A percentile compares a stretch with the other conserved stretches of the same genome.
These are phyloP conservation scores for Suhomyces maxii DNA, from an alignment of 1,139 yeast species.

Conservation along the genomic window DNA sequence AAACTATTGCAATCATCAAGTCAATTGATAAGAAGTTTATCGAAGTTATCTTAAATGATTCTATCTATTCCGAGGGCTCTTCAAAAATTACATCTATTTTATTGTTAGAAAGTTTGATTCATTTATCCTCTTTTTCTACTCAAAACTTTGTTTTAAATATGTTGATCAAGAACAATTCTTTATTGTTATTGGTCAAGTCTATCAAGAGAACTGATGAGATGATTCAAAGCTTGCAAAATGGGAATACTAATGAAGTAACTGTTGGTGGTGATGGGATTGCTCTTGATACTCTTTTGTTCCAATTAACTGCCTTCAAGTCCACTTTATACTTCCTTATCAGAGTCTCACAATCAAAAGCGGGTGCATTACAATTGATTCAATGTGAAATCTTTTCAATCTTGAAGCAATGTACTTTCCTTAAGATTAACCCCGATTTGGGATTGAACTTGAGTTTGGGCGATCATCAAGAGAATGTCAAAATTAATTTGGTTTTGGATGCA, in stretches of 20 bases:
- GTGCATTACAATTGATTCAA: slow-evolving; percentile 76
- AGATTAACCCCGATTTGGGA: slow-evolving; percentile 81
- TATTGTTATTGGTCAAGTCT: slow-evolving; percentile 64
- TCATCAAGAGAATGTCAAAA: slow-evolving; percentile 23
- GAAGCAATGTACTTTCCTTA: slow-evolving; percentile 55
- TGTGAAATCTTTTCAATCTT: slow-evolving; percentile 69
- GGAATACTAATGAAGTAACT: neutral
- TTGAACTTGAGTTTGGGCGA: slow-evolving; percentile 42
- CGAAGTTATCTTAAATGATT: slow-evolving; percentile 71
- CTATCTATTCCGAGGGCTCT: slow-evolving; percentile 76
- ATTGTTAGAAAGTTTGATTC: slow-evolving; percentile 67
- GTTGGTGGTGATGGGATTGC: slow-evolving; percentile 31
- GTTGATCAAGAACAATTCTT: slow-evolving; percentile 63
- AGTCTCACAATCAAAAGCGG: slow-evolving; percentile 71
- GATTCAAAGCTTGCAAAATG: slow-evolving; percentile 35
- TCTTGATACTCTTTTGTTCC: slow-evolving; percentile 60
- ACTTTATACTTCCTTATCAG: slow-evolving; percentile 68
- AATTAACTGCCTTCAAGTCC: slow-evolving; percentile 74
- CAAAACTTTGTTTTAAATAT: slow-evolving; percentile 60
- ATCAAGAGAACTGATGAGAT: slow-evolving; percentile 69
- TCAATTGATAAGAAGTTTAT: slow-evolving; percentile 63
- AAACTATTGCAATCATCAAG: slow-evolving; percentile 52
- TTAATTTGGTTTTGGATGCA: slow-evolving; percentile 52
- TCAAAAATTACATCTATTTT: slow-evolving; percentile 76
- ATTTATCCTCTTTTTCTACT: slow-evolving; percentile 50